Conservation (phyloP, 2,329 filamentous ascomycete genomes). For the Gaeumannomyces tritici region DNA sequence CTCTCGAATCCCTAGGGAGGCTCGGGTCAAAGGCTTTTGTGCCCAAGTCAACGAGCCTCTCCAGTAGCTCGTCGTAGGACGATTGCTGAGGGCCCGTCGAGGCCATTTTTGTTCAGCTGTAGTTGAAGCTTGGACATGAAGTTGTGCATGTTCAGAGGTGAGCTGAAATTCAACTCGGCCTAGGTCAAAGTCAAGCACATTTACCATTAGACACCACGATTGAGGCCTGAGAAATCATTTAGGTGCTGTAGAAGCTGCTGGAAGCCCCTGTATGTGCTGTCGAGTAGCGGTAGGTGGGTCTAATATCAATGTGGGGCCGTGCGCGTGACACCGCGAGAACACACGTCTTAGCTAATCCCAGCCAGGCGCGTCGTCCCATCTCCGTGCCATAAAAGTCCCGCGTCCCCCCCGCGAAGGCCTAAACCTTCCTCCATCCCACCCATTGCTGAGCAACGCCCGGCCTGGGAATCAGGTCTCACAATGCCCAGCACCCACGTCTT, state of each 20-base stretch:
- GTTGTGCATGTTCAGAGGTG: background rate
- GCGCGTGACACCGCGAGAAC: background rate
- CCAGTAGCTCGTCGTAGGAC: constrained; percentile 14
- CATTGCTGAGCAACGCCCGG: constrained; percentile 4
- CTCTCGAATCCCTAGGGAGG: constrained; percentile 17
- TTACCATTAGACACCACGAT: too few relatives aligned
- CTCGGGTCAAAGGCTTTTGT: constrained; percentile 40
- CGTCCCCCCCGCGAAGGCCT: background rate
- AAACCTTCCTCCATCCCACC: constrained; percentile 2
- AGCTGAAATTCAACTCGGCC: background rate
- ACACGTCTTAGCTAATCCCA: background rate
- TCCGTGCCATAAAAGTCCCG: background rate
- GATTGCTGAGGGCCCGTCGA: background rate
- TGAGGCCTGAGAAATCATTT: background rate
- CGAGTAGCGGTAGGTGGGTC: too few relatives aligned
- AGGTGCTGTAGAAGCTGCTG: background rate
- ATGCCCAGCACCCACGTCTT: constrained; percentile 12
- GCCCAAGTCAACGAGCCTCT: constrained; percentile 27
- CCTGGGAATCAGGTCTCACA: constrained; percentile 11
- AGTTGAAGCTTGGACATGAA: too few relatives aligned
- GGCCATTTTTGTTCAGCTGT: background rate
- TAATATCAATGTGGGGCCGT: background rate
- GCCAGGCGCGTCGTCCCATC: background rate
- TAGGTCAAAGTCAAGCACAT: background rate
- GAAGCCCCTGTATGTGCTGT: background rate